Percentiles rank a stretch among this genome's conserved stretches.
phyloP scores from a whole-genome alignment of 176 grass and related monocot genomes.

The Carex parvula region DNA sequence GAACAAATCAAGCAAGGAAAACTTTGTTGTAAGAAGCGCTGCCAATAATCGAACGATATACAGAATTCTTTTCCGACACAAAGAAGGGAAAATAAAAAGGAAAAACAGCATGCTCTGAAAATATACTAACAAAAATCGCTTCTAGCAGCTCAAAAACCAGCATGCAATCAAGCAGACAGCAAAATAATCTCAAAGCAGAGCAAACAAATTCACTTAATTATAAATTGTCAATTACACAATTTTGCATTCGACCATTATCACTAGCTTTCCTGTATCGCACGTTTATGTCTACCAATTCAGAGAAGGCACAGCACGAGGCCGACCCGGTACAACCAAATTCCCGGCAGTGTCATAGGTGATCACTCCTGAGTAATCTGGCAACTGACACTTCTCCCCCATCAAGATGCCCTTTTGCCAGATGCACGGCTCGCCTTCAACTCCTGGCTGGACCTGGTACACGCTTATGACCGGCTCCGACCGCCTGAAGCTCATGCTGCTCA shows the following conservation, averaged over 20 bases:
- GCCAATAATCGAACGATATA: background rate
- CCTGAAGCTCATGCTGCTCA: conserved; percentile 49
- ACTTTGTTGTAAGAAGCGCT: background rate
- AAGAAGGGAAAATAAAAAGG: background rate
- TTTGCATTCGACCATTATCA: background rate
- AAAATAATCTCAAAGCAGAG: background rate
- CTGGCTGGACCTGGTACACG: conserved; percentile 66
- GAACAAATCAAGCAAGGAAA: background rate
- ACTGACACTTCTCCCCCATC: conserved; percentile 89
- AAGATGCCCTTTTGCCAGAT: conserved; percentile 88
- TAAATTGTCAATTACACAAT: background rate
- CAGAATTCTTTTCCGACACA: background rate
- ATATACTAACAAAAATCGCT: background rate
- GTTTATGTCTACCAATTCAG: conserved; percentile 40
- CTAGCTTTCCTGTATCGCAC: background rate
- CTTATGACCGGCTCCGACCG: conserved; percentile 69
- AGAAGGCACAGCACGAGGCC: conserved; percentile 34
- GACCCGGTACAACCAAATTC: conserved; percentile 52
- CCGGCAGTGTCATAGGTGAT: conserved; percentile 76
- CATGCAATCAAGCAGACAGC: background rate
- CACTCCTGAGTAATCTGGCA: conserved; percentile 88
- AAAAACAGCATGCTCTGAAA: background rate
- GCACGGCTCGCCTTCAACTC: conserved; percentile 37
- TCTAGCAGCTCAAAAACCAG: background rate
- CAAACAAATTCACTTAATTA: background rate